Base-by-base conservation (phyloP, 805 yeast genomes). In the Candida coleopterorum region DNA sequence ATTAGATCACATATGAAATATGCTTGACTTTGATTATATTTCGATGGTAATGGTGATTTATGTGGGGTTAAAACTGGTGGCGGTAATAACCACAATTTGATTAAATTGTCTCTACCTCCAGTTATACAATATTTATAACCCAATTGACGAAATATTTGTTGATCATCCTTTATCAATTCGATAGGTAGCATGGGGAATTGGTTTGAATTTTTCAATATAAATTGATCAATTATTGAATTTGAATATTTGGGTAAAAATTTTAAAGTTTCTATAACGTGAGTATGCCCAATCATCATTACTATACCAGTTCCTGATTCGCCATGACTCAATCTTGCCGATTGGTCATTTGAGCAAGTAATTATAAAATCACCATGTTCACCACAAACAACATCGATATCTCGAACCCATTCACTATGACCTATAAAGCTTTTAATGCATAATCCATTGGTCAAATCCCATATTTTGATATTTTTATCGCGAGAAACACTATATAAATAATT, bases 381-480 rank as follows among this genome's bases (percentile, higher is more conserved):
- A 33, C 46, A 41, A 0, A 51, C 55, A 9, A 53, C 62, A 43
- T 79, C 86, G 2, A 87, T 45, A 9, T 75, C 66, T 39, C 95
- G 65, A 4, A 87, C 87, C 97, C 97, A 89, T 45, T 87, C 96
- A 8, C 85, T 73, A 57, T 89, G 97, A 1, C 89, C 90, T 11
- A 74, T 68, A 39, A 87, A 75, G 0, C 85, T 75, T 41, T 72
- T 70, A 12, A 76, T 46, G 41, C 87, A 75, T 68, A 75, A 78
- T 0, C 95, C 96, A 3, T 77, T 69, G 2, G 64, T 57, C 6
- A 81, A 50, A 55, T 84, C 84, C 89, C 89, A 83, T 2, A 77
- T 49, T 47, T 72, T 78, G 6, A 81, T 70, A 1, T 79, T 53
- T 6, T 64, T 66, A 49, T 83, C 90, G 39, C 89, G 62, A 1